Evolutionary conservation across 2,329 filamentous ascomycete genomes (phyloP).

Genomic region (Colletotrichum sp.): DNA sequence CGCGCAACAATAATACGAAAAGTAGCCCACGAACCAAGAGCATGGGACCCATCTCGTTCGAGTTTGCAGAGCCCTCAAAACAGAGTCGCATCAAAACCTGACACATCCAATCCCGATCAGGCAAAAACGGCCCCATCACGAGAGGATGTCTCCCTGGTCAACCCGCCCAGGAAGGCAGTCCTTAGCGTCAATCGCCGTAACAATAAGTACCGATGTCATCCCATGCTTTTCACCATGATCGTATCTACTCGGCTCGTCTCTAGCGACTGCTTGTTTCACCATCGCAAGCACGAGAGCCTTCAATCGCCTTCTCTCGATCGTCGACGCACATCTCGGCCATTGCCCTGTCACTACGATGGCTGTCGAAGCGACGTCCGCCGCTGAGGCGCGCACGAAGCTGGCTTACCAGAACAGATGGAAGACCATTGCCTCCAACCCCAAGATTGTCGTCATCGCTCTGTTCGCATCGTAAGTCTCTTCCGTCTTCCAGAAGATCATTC

Average conservation of each 20-base stretch:
- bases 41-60: slow-evolving; percentile 11
- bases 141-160: background rate
- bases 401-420: slow-evolving; percentile 27
- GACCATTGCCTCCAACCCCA: slow-evolving; percentile 37
- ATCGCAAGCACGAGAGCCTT: background rate
- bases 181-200: slow-evolving; percentile 3
- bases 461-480: slow-evolving; percentile 39
- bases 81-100: slow-evolving; percentile 10
- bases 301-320: background rate
- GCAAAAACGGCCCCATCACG: slow-evolving; percentile 5
- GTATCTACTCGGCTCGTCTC: background rate
- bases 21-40: background rate
- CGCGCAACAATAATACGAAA: background rate
- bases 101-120: slow-evolving; percentile 11
- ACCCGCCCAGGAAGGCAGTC: background rate
- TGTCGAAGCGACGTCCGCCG: slow-evolving; percentile 4
- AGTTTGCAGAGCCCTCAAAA: background rate
- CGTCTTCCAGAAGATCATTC: slow-evolving; percentile 33
- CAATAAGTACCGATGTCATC: slow-evolving; percentile 11
- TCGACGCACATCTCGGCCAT: background rate
- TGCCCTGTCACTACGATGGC: background rate
- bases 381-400: slow-evolving; percentile 11
- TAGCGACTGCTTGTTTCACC: background rate
- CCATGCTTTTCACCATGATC: background rate
- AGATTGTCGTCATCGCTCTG: slow-evolving; percentile 42